Conservation (phyloP, 768 basidiomycete species). For the Mycena rosella region DNA sequence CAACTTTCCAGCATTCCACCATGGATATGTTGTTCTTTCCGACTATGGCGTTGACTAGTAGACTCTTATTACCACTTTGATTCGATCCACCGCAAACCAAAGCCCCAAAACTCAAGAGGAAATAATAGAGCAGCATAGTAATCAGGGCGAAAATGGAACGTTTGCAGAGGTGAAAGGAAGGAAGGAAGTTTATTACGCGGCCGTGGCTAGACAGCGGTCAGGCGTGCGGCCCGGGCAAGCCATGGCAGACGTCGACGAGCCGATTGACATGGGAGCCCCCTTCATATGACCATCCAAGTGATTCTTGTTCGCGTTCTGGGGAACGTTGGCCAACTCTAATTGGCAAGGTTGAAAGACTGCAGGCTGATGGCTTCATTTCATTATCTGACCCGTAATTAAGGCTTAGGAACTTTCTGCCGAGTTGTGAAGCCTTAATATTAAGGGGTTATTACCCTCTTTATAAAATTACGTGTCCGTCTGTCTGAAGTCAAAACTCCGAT, state of each 20-base stretch:
- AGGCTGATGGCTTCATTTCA: slow-evolving; percentile 4
- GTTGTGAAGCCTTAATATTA: slow-evolving; percentile 17
- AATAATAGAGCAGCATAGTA: slow-evolving; percentile 27
- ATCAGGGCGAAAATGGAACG: slow-evolving; percentile 20
- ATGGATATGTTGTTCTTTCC: slow-evolving; percentile 36
- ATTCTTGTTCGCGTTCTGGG: slow-evolving; percentile 8
- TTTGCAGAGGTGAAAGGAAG: slow-evolving; percentile 24
- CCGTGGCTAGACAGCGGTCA: slow-evolving; percentile 17
- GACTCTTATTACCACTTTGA: slow-evolving; percentile 25
- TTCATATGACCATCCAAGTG: slow-evolving; percentile 24
- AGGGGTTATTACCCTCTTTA: not conserved
- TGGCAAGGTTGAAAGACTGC: slow-evolving; percentile 12
- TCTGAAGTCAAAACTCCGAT: too few relatives aligned
- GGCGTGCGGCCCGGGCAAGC: slow-evolving; percentile 20
- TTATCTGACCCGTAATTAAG: slow-evolving; percentile 8
- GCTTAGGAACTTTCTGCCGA: slow-evolving; percentile 7
- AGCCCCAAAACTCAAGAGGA: slow-evolving; percentile 30
- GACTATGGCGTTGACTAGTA: slow-evolving; percentile 38
- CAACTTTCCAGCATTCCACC: slow-evolving; percentile 38
- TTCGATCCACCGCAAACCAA: slow-evolving; percentile 24
- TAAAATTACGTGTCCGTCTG: too few relatives aligned
- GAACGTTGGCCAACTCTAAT: slow-evolving; percentile 17
- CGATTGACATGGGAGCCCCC: not conserved
- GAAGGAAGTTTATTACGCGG: slow-evolving; percentile 21
- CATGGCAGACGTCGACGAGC: slow-evolving; percentile 19